phyloP scores from a whole-genome alignment of 2,329 filamentous ascomycete species.

The Talaromyces sp. region DNA sequence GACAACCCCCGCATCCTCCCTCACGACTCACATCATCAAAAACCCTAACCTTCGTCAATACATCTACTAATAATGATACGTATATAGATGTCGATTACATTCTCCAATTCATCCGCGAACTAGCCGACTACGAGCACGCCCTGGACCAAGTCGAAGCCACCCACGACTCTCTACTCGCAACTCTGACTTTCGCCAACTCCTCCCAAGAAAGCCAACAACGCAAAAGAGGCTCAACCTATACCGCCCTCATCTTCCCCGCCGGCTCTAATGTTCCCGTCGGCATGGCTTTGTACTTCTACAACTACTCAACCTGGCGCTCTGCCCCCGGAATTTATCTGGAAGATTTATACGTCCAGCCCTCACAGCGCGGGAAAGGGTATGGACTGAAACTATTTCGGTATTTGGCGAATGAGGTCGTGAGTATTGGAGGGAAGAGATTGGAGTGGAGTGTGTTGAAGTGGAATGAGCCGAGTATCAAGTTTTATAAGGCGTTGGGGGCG shows the following conservation, averaged over 20 bases:
- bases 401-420: conserved; percentile 72
- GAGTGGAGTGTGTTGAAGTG: conserved; percentile 92
- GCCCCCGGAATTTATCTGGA: conserved; percentile 87
- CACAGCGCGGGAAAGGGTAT: conserved; percentile 71
- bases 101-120: conserved; percentile 74
- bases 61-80: no score
- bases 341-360: conserved; percentile 77
- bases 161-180: conserved; percentile 65
- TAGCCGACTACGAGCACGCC: conserved; percentile 84
- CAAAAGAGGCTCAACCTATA: conserved; percentile 64
- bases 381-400: conserved; percentile 71
- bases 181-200: conserved; percentile 70
- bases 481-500: conserved; percentile 61
- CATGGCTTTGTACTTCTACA: conserved; percentile 92
- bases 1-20: no score
- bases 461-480: conserved; percentile 86
- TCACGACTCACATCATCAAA: no score
- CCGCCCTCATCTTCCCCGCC: conserved; percentile 62
- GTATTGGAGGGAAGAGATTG: conserved; percentile 68
- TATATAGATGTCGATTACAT: conserved; percentile 73
- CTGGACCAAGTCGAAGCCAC: conserved; percentile 73
- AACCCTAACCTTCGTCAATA: no score
- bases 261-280: conserved; percentile 53
- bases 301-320: conserved; percentile 91
- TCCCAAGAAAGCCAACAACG: conserved; percentile 36